Percentiles rank a stretch among this genome's conserved stretches.
These are phyloP conservation scores for Metschnikowia dekortorum DNA, from an alignment of 805 yeast genomes.

Conservation along the genomic window DNA sequence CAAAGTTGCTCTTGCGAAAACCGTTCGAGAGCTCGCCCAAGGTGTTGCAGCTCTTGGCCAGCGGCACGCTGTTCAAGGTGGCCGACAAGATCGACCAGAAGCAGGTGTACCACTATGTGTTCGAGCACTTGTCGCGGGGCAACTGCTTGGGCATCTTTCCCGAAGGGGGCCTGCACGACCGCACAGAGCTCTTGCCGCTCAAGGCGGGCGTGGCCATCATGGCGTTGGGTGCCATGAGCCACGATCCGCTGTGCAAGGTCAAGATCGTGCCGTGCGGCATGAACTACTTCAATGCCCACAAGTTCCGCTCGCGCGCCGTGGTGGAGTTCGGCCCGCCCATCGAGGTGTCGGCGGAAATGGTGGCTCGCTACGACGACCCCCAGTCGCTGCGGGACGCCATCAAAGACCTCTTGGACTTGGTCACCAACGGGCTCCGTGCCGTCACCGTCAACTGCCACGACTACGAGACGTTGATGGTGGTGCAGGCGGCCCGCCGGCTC, in stretches of 20 bases:
- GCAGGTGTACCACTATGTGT: slow-evolving; percentile 76
- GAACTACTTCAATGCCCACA: slow-evolving; percentile 95
- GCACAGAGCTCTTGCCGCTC: slow-evolving; percentile 85
- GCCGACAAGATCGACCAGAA: slow-evolving; percentile 88
- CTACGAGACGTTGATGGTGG: slow-evolving; percentile 81
- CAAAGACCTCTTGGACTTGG: slow-evolving; percentile 60
- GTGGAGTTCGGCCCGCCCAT: slow-evolving; percentile 91
- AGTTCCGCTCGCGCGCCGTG: slow-evolving; percentile 91
- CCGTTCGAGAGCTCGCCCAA: slow-evolving; percentile 57
- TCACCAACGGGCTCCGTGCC: slow-evolving; percentile 69
- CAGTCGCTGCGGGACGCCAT: slow-evolving; percentile 71
- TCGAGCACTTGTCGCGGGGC: slow-evolving; percentile 74
- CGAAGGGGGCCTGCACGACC: slow-evolving; percentile 97
- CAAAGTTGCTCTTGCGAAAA: slow-evolving; percentile 61
- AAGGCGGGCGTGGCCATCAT: slow-evolving; percentile 97
- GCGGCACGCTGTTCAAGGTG: slow-evolving; percentile 57
- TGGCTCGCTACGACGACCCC: slow-evolving; percentile 60
- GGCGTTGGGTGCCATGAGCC: slow-evolving; percentile 92
- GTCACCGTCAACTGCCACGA: slow-evolving; percentile 89
- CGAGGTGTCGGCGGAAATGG: slow-evolving; percentile 52
- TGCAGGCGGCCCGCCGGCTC: slow-evolving; percentile 87
- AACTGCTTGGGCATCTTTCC: slow-evolving; percentile 92
- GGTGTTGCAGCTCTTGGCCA: slow-evolving; percentile 38
- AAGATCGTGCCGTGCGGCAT: slow-evolving; percentile 94
- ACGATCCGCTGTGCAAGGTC: slow-evolving; percentile 70